Conservation (phyloP, 805 yeast species). For the Teunomyces aglyptinius region DNA sequence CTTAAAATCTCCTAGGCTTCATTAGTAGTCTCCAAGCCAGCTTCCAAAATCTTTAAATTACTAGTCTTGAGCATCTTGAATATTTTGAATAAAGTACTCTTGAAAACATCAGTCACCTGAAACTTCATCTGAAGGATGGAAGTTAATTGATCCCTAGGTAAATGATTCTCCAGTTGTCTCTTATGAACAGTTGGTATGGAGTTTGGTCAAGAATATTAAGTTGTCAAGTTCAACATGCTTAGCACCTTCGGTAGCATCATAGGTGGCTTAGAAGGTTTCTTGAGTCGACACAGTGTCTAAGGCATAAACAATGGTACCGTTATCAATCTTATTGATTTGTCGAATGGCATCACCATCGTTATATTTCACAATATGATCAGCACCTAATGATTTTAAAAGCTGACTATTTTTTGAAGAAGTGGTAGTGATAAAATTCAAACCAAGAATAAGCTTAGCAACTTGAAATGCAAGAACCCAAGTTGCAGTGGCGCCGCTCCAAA, state of each 20-base stretch:
- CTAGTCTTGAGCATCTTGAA: conserved; percentile 16
- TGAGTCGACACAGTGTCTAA: conserved; percentile 23
- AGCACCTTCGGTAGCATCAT: conserved; percentile 29
- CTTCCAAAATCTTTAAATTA: conserved; percentile 27
- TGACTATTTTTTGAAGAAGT: conserved; percentile 25
- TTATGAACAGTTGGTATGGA: conserved; percentile 6
- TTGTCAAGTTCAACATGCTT: conserved; percentile 13
- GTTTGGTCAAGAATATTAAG: conserved; percentile 1
- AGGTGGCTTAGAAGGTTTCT: conserved; percentile 23
- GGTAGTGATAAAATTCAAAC: conserved; percentile 29
- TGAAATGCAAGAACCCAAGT: conserved; percentile 32
- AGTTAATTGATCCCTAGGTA: background rate
- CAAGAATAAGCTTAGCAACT: conserved; percentile 28
- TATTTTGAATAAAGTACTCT: conserved; percentile 19
- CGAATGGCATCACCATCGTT: conserved; percentile 20
- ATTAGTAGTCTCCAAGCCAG: conserved; percentile 28
- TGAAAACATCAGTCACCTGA: conserved; percentile 15
- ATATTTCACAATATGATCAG: conserved; percentile 30
- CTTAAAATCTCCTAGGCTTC: conserved; percentile 37
- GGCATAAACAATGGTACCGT: conserved; percentile 23
- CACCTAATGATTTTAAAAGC: conserved; percentile 26
- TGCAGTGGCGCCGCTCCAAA: conserved; percentile 40
- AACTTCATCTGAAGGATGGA: conserved; percentile 2
- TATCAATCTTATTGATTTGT: conserved; percentile 19
- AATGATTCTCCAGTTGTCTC: conserved; percentile 4